Evolutionary conservation across 148 eudicot genomes (phyloP).

Genomic region (Selenicereus undatus): DNA sequence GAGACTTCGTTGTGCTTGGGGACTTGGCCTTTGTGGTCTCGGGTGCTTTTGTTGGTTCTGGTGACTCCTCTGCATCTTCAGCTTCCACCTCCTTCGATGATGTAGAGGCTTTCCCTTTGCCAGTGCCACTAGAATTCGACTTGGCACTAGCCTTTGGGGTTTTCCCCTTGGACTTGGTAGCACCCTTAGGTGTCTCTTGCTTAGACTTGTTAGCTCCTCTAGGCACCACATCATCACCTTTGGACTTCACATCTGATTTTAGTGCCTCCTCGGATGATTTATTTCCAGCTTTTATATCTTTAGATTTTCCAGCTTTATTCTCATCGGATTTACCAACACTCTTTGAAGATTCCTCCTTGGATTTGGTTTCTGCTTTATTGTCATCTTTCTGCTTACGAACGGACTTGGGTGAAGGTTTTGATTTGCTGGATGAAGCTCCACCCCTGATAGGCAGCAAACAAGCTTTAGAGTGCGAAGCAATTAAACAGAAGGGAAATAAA

Average conservation of each 20-base stretch:
- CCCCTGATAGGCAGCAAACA: conserved; percentile 14
- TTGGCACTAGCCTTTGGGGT: conserved; percentile 34
- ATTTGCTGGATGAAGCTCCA: conserved; percentile 48
- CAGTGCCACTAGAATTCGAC: conserved; percentile 30
- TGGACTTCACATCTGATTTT: conserved; percentile 34
- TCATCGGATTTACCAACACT: conserved; percentile 29
- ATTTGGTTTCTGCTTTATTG: conserved; percentile 34
- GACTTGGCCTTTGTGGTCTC: conserved; percentile 24
- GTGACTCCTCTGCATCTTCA: conserved; percentile 34
- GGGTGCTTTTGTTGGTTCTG: conserved; percentile 36
- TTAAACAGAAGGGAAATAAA: neutral
- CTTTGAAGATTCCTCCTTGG: conserved; percentile 38
- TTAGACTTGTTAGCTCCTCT: conserved; percentile 30
- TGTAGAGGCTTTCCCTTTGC: conserved; percentile 35
- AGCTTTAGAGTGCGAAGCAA: neutral
- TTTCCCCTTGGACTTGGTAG: conserved; percentile 45
- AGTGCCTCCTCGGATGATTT: conserved; percentile 26
- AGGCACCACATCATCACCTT: conserved; percentile 30
- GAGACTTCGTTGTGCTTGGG: conserved; percentile 23
- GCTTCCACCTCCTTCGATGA: conserved; percentile 36
- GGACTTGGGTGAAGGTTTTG: conserved; percentile 37
- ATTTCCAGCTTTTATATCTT: conserved; percentile 24
- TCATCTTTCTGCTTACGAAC: conserved; percentile 13
- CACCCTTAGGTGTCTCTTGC: conserved; percentile 28
- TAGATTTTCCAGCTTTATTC: conserved; percentile 30